Evolutionary conservation across 2,329 filamentous ascomycete species (phyloP), one percentile per base, ranked within the genome.

Genomic region (Colletotrichum sp.): DNA sequence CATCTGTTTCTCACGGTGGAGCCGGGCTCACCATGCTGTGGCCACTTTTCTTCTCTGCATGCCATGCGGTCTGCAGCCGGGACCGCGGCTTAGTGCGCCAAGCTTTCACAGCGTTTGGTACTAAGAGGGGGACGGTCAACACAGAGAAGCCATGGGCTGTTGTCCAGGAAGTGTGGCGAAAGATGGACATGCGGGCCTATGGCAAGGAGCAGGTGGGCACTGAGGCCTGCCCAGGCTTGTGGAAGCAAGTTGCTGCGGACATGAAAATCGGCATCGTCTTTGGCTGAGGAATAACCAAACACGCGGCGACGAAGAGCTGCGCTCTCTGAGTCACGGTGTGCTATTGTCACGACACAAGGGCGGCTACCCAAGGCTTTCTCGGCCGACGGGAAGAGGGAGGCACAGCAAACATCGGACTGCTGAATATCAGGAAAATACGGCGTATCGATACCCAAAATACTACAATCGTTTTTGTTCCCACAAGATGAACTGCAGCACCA

Each of bases 21-120:
- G 64, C 75, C 12, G 76, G 76, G 9, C 52, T 74, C 6, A 71
- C 75, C 18, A 68, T 78, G 63, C 39, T 78, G 24, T 78, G 76
- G 76, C 70, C 76, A 16, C 63, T 78, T 10, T 78, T 78, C 57
- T 71, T 71, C 30, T 68, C 76, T 10, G 75, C 76, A n/a, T 71
- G 75, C 39, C 75, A 78, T 60, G 76, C 76, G 16, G 49, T 76
- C 24, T 76, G 75, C 63, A 76, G 75, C 18, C 71, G 76, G 16
- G 76, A 78, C 39, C 67, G 76, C 44, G 76, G 76, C 39, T 32
- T 78, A 32, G 76, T 76, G n/a, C 68, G 76, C 28, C 76, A 78
- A 44, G 76, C 76, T 9, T 78, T 78, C 18, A 74, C 76, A 13
- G 75, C 76, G 4, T 67, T 78, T 6, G 75, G 75, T 26, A 36